Conservation (phyloP, 108 stramenopile species). For the Nitzschia inconspicua region DNA sequence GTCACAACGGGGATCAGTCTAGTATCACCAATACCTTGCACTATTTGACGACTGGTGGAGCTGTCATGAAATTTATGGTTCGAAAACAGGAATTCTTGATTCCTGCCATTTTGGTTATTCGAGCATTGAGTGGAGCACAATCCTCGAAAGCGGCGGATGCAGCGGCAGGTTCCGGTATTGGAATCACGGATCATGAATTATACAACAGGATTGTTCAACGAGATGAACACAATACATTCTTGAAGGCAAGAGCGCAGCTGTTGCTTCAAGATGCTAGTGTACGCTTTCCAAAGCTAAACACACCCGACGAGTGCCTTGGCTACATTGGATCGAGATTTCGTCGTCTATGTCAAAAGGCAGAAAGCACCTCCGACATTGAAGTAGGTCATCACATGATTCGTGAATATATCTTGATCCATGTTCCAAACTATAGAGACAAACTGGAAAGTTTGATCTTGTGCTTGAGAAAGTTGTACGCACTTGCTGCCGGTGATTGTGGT, state of each 20-base stretch:
- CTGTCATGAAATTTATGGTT: constrained; percentile 85
- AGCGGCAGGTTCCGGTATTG: constrained; percentile 27
- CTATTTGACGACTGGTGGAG: constrained; percentile 93
- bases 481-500: constrained; percentile 91
- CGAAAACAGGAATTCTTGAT: constrained; percentile 95
- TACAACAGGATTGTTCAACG: constrained; percentile 86
- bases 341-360: constrained; percentile 60
- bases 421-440: constrained; percentile 85
- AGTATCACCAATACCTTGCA: constrained; percentile 94
- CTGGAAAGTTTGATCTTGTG: constrained; percentile 85
- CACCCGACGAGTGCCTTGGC: constrained; percentile 85
- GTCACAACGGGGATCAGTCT: constrained; percentile 82
- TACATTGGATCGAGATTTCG: constrained; percentile 94
- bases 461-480: constrained; percentile 90
- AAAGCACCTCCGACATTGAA: constrained; percentile 74
- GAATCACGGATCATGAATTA: constrained; percentile 90
- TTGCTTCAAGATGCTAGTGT: constrained; percentile 87
- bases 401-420: constrained; percentile 83
- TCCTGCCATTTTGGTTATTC: constrained; percentile 86
- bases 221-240: constrained; percentile 85
- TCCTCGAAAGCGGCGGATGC: constrained; percentile 15
- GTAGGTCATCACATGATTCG: constrained; percentile 89
- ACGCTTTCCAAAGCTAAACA: constrained; percentile 71
- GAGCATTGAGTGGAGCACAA: constrained; percentile 70
- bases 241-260: constrained; percentile 88